phyloP scores from a whole-genome alignment of 176 grass and related monocot genomes.

The Triticum turgidum region DNA sequence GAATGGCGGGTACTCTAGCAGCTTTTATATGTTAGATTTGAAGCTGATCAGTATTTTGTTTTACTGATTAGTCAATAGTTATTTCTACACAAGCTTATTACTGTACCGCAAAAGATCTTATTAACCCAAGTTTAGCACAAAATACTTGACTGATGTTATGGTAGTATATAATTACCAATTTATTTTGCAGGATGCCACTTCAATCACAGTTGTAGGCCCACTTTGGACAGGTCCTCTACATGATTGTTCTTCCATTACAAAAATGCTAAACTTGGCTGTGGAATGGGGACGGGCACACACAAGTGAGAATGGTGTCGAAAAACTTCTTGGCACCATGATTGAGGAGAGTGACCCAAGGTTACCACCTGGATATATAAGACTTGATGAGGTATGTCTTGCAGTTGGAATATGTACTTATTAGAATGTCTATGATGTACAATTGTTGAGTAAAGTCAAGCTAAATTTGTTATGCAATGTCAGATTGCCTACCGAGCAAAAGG shows the following conservation, averaged over 20 bases:
- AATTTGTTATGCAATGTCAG: slow-evolving; percentile 41
- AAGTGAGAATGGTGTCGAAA: slow-evolving; percentile 49
- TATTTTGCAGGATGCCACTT: slow-evolving; percentile 41
- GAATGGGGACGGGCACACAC: slow-evolving; percentile 76
- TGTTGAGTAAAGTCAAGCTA: slow-evolving; percentile 15
- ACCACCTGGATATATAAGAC: slow-evolving; percentile 85
- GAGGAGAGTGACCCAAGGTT: slow-evolving; percentile 70
- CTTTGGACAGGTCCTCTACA: no score
- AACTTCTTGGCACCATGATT: slow-evolving; percentile 82
- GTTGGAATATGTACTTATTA: slow-evolving; percentile 7
- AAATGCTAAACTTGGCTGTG: slow-evolving; percentile 66
- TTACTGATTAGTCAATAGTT: neutral
- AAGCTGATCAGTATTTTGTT: neutral
- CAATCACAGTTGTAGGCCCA: no score
- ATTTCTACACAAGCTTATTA: slow-evolving; percentile 14
- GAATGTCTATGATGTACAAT: neutral
- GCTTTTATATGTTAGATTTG: neutral
- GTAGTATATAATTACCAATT: neutral
- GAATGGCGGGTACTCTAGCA: no score
- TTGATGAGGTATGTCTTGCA: slow-evolving; percentile 62
- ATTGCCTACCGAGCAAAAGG: slow-evolving; percentile 76
- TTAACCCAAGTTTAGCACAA: neutral
- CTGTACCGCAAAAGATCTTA: slow-evolving; percentile 1
- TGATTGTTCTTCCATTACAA: slow-evolving; percentile 12
- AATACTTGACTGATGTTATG: neutral